Percentiles rank a stretch among this genome's conserved stretches.
Conservation (phyloP, 345 rosid species). For the Conringia planisiliqua region DNA sequence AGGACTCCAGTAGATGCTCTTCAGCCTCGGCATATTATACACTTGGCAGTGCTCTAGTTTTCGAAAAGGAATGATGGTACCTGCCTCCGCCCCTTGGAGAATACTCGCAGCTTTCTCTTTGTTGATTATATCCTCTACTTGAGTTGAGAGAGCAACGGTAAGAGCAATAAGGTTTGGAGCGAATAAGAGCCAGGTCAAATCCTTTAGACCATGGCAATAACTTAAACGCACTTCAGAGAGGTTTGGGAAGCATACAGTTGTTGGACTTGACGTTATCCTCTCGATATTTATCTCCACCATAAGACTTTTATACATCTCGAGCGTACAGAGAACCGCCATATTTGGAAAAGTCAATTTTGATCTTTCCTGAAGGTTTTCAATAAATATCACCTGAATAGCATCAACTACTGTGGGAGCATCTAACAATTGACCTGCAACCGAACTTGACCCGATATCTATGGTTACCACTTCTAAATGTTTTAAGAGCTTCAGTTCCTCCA, state of each 20-base stretch:
- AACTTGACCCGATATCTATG: not conserved
- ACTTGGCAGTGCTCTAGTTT: not conserved
- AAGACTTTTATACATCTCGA: too few species aligned
- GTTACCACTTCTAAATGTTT: not conserved
- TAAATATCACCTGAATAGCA: too few species aligned
- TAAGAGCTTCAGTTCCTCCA: not conserved
- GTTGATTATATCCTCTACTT: not conserved
- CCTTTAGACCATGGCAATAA: not conserved
- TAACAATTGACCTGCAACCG: not conserved
- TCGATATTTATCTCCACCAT: not conserved
- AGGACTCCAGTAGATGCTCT: not conserved
- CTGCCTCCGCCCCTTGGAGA: not conserved
- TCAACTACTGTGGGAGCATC: not conserved
- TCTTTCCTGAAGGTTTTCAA: too few species aligned
- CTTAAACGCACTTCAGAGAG: not conserved
- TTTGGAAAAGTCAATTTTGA: too few species aligned
- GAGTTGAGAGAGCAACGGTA: not conserved
- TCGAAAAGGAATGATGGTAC: not conserved
- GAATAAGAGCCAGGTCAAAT: slow-evolving; percentile 1
- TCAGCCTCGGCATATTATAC: not conserved
- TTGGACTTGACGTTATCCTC: not conserved
- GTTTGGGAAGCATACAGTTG: not conserved
- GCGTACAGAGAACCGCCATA: too few species aligned
- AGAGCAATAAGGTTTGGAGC: not conserved
- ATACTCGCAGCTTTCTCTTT: not conserved